A percentile compares a stretch with the other conserved stretches of the same genome.
Conservation (phyloP, 805 yeast genomes). For the Saccharomyces jurei region DNA sequence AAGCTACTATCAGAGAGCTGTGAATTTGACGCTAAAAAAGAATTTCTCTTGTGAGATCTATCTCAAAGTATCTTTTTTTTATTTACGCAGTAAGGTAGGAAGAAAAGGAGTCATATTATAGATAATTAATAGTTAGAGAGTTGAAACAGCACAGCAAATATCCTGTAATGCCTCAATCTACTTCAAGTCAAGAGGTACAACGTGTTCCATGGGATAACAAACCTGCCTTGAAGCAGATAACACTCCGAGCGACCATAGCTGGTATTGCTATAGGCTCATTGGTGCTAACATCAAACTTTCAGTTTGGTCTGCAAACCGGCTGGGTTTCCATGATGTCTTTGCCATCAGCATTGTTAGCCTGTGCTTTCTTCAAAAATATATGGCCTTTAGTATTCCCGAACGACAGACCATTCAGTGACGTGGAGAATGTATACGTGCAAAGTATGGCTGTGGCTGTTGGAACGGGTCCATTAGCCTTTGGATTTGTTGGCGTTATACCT, state of each 20-base stretch:
- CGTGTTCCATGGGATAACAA: conserved; percentile 37
- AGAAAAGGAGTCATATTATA: not conserved
- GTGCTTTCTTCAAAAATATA: conserved; percentile 64
- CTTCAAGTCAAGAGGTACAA: not conserved
- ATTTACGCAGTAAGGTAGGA: not conserved
- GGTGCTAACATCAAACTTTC: conserved; percentile 83
- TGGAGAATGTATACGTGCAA: conserved; percentile 89
- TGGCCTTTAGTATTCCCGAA: conserved; percentile 27
- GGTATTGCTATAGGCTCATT: conserved; percentile 84
- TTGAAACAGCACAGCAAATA: not conserved
- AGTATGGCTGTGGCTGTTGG: conserved; percentile 95
- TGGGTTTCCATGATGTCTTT: conserved; percentile 99
- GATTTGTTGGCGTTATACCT: conserved; percentile 90
- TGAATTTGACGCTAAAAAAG: not conserved
- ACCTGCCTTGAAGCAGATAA: conserved; percentile 53
- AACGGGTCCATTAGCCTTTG: conserved; percentile 93
- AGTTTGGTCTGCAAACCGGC: conserved; percentile 93
- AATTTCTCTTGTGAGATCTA: not conserved
- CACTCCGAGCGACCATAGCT: conserved; percentile 62
- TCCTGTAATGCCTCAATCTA: not conserved
- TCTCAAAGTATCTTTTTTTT: not conserved
- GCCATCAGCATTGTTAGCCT: conserved; percentile 86
- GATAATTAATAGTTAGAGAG: not conserved
- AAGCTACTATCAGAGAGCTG: not conserved
- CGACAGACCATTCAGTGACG: conserved; percentile 58